Percentiles rank a stretch among this genome's conserved stretches.
Evolutionary conservation across 1,284 basidiomycete genomes (phyloP).

Genomic region (Ceratobasidium sp.): DNA sequence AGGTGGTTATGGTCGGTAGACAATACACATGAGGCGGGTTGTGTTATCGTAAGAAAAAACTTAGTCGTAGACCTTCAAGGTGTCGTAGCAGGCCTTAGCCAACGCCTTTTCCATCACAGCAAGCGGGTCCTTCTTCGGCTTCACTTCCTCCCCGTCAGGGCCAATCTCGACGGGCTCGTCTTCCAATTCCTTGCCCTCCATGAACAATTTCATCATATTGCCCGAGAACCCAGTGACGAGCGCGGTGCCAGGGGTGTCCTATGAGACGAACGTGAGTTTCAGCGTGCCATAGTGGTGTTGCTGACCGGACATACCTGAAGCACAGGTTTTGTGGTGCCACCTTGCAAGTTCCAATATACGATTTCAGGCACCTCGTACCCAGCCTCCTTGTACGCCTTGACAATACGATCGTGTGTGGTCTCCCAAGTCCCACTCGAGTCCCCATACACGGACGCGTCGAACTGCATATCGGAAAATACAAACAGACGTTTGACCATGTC

Average conservation of each 20-base stretch:
- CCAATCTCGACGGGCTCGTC: conserved; percentile 51
- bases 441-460: conserved; percentile 61
- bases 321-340: conserved; percentile 44
- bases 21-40: neutral
- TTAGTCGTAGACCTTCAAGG: conserved; percentile 54
- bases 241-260: conserved; percentile 67
- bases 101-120: conserved; percentile 69
- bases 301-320: conserved; percentile 13
- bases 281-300: too few relatives aligned
- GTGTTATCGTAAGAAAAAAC: neutral
- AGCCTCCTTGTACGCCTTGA: conserved; percentile 66
- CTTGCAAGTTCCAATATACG: conserved; percentile 66
- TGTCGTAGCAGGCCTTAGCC: conserved; percentile 63
- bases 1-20: conserved; percentile 9
- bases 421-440: conserved; percentile 59
- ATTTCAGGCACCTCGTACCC: conserved; percentile 79
- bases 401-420: conserved; percentile 72
- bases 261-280: neutral
- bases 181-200: conserved; percentile 63
- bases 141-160: conserved; percentile 57
- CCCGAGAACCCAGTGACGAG: conserved; percentile 77
- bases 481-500: conserved; percentile 79
- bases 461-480: conserved; percentile 84
- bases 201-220: conserved; percentile 77
- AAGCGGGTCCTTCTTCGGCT: conserved; percentile 49